Evolutionary conservation across 2,329 filamentous ascomycete genomes (phyloP), one percentile per base, ranked within the genome.

Genomic region (Geosmithia flava): DNA sequence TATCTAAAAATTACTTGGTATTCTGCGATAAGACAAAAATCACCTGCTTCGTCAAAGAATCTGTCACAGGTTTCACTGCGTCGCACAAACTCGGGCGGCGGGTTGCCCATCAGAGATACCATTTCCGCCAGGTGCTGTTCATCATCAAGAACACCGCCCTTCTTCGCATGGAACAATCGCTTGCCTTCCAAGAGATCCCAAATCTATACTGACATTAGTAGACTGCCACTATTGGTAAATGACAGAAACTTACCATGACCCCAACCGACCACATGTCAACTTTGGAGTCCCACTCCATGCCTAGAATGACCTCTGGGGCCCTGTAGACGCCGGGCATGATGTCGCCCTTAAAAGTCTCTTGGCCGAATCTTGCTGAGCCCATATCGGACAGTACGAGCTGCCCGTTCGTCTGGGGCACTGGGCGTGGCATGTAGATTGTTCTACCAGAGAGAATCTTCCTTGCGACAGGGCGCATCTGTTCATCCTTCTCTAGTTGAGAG

Each of bases 71-170:
- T 1, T 47, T 51, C 3, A 56, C 53, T 66, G 2, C 61, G 54
- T 45, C 58, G 43, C 41, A 68, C 44, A 41, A 68, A 63, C 2
- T 58, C 54, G 44, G 50, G 53, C 2, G 62, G 62, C 2, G 66
- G 67, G 1, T 55, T 59, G 0, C 65, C 65, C 49, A 70, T 54
- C 7, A 68, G 49, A 2, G 65, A 61, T 4, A 68, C 58, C 58
- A 68, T 65, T 44, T 60, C 56, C 1, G 58, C 61, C 44, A 66
- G 54, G 29, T 64, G 60, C 30, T 59, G 55, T 17, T 57, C 55
- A 47, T 58, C 50, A 47, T 56, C 33, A 44, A 60, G 42, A 44
- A 53, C 33, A 11, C 53, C 45, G 40, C 58, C 44, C 51, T 53
- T 46, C 39, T 49, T 40, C 40, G 54, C 52, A 33, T 51, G 52